phyloP scores from a whole-genome alignment of 331 rosid genomes.

The Dryas integrifolia region DNA sequence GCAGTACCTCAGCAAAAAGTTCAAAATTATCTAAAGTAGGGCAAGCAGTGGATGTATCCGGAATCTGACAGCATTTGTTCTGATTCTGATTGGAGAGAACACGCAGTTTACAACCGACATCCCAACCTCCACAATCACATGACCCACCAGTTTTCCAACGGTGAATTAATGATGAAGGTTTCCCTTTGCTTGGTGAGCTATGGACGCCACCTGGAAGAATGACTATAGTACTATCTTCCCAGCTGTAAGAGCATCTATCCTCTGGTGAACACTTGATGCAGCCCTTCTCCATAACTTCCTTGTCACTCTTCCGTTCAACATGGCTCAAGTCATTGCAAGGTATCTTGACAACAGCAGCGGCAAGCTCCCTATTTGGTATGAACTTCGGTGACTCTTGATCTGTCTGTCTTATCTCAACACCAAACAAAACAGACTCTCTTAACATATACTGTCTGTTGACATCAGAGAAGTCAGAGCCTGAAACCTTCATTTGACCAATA shows the following conservation, averaged over 20 bases:
- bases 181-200: slow-evolving; percentile 65
- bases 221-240: slow-evolving; percentile 45
- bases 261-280: slow-evolving; percentile 39
- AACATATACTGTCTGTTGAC: slow-evolving; percentile 28
- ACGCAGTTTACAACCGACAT: slow-evolving; percentile 78
- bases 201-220: slow-evolving; percentile 81
- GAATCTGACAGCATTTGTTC: slow-evolving; percentile 26
- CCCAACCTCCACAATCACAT: slow-evolving; percentile 99
- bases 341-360: slow-evolving; percentile 60
- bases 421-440: slow-evolving; percentile 58
- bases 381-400: slow-evolving; percentile 43
- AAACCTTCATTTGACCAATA: slow-evolving; percentile 74
- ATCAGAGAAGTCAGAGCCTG: slow-evolving; percentile 43
- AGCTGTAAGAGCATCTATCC: slow-evolving; percentile 37
- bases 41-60: slow-evolving; percentile 31
- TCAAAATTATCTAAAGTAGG: slow-evolving; percentile 38
- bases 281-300: slow-evolving; percentile 33
- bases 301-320: slow-evolving; percentile 19
- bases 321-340: slow-evolving; percentile 45
- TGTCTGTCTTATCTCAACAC: slow-evolving; percentile 49
- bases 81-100: slow-evolving; percentile 58
- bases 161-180: slow-evolving; percentile 67
- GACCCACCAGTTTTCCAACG: slow-evolving; percentile 79
- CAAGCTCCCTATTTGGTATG: slow-evolving; percentile 58
- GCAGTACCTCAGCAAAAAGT: slow-evolving; percentile 64